Evolutionary conservation across 345 rosid species (phyloP).

Genomic region (Populus simonii): DNA sequence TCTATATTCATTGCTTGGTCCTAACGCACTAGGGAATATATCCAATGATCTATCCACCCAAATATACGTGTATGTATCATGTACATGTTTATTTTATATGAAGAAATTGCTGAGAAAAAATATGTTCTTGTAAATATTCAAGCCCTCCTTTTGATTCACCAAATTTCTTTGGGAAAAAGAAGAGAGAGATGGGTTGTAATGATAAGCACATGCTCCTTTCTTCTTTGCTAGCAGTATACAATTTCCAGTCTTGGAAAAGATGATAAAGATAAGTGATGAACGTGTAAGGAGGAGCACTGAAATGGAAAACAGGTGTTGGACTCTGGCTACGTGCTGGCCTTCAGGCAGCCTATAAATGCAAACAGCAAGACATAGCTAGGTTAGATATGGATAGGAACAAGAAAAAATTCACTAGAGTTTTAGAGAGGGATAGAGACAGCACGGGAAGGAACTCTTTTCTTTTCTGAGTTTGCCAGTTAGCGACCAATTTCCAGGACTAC

Average conservation of each 20-base stretch:
- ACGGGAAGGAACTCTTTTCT: background rate
- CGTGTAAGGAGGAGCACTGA: background rate
- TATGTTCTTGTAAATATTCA: no score
- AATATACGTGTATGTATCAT: no score
- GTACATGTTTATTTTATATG: background rate
- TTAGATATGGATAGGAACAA: background rate
- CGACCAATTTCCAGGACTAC: background rate
- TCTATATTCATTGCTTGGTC: conserved; percentile 15
- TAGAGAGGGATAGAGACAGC: background rate
- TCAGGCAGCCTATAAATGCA: background rate
- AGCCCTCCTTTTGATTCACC: background rate
- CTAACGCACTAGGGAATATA: conserved; percentile 12
- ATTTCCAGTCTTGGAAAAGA: background rate
- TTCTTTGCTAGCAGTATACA: background rate
- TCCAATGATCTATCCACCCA: background rate
- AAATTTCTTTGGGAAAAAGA: background rate
- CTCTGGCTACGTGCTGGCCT: conserved; percentile 4
- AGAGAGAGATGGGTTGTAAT: conserved; percentile 19
- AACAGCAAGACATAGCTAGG: background rate
- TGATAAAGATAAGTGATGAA: background rate
- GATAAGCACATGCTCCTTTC: conserved; percentile 24
- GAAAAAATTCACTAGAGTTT: background rate
- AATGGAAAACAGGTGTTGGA: conserved; percentile 25
- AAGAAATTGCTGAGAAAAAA: background rate
- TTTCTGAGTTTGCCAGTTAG: background rate